Base-by-base conservation (phyloP, 306 rosid genomes). In the Begonia fuchsioides region DNA sequence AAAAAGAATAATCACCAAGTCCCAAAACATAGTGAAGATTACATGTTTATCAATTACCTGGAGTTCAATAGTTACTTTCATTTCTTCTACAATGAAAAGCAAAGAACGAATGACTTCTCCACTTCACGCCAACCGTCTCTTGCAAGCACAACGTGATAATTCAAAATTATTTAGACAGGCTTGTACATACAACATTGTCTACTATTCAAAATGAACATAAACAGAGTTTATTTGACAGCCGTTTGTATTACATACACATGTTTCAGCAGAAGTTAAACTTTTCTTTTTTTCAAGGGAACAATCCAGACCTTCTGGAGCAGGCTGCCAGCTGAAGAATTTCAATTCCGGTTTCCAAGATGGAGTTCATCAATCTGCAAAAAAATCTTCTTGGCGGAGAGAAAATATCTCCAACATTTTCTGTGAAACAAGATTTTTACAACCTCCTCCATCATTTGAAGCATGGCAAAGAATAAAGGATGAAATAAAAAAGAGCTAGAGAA, bases 81-180 rank as follows among this genome's bases (percentile, higher is more conserved):
- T 58, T 60, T 79, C 84, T 78, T 79, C 81, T 15, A 50, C 82
- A 79, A 68, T 68, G 78, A 74, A 76, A 73, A 77, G 87, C 84
- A 75, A 72, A 77, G 84, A 72, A 65, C 67, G 70, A 26, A 26
- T 26, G 35, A 8, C 35, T 76, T 69, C 79, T 75, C 79, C 85
- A 82, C 92, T 85, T 77, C 83, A 76, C 94, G 81, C 81, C 97
- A 79, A 75, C 85, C 58, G 60, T 54, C 93, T 92, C 96, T 92
- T 92, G 98, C 98, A 92, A 82, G 73, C 86, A 92, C 83, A 92
- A 82, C 57, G 63, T 63, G 73, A 77, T 71, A 69, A 90, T 90
- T 77, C 79, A 90, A 77, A 57, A 38, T 12, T 35, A 41, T 41
- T 41, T 41, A 41, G 6, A 41, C 12, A 41, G 45, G 45, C 57